Base-by-base conservation (phyloP, 2,329 filamentous ascomycete genomes). In the Aspergillus flavus region DNA sequence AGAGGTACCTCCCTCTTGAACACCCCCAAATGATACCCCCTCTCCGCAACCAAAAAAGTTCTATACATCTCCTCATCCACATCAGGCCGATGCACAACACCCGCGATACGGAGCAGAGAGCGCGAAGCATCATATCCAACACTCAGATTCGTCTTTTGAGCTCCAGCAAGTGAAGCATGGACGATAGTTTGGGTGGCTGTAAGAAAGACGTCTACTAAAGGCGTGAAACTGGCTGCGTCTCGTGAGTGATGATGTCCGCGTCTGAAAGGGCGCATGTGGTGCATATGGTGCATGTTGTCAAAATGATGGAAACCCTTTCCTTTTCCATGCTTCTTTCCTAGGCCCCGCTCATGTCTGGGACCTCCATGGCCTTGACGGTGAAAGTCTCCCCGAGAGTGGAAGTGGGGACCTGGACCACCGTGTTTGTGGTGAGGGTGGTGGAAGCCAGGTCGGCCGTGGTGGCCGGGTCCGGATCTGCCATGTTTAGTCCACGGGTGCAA, bases 61-160 rank as follows among this genome's bases (percentile, higher is more conserved):
- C 7, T 16, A 52, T 52, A n/a, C 26, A 52, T n/a, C 9, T 32
- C 26, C 19, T 32, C 48, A 46, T 46, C 43, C 4, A 46, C 43
- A 23, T 21, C 43, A 23, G 43, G 43, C 6, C 39, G 36, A 14
- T 30, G 55, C 55, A 57, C 55, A 28, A 46, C 39, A 12, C 55
- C 55, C n/a, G 39, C 39, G 7, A 57, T 46, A 16, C 55, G 23
- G 21, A 57, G 55, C 2, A 32, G 9, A 14, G 55, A 46, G n/a
- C 26, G 55, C 39, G 39, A 32, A 14, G 34, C 39, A 32, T 57
- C 55, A 19, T 57, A 57, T 10, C 32, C 39, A 30, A 57, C 19
- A 21, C 55, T 57, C 39, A 57, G n/a, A 45, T 57, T 39, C 9
- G 55, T 32, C 16, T 46, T 46, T 14, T 57, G 55, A 19, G 55